Base-by-base conservation (phyloP, 164 flowering plant species). In the Sedum album region DNA sequence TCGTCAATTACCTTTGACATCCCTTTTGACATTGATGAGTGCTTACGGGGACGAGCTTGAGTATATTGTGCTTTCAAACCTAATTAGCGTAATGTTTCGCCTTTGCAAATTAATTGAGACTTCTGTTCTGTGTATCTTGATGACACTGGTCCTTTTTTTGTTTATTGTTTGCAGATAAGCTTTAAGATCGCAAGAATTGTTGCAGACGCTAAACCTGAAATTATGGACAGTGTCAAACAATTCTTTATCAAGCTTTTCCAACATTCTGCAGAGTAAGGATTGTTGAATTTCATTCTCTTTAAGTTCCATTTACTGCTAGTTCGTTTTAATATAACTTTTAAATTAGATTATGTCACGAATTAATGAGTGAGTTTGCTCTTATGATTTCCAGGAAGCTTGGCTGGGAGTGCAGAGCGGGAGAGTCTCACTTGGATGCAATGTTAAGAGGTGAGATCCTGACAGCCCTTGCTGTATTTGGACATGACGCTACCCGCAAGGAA, bases 361-460 rank as follows among this genome's bases (percentile, higher is more conserved):
- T 55, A 55, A 25, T 25, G 5, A 4, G 2, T 55, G 31, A 55
- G 7, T 23, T 11, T 10, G 0, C 17, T 25, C 14, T 26, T 55
- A 9, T 55, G 31, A 31, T 55, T 57, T 70, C 14, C 77, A 95
- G 99, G 79, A 90, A 77, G 75, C 84, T 95, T 73, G 99, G 99
- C 51, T 95, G 97, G 97, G 96, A 95, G 42, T 80, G 93, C 68
- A 81, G 73, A 72, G 69, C 74, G 67, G 94, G 93, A 42, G 99
- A 95, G 77, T 82, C 89, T 69, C 97, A 92, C 75, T 77, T 90
- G 70, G 96, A 95, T 75, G 87, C 94, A 67, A 82, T 95, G 97
- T 80, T 92, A 82, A 88, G 97, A 78, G 99, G 97, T 67, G 94
- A 95, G 79, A 61, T 95, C 66, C 79, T 95, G 77, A 82, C 86